Evolutionary conservation across 2,329 filamentous ascomycete genomes (phyloP).

Genomic region (Herpotrichia juniperi): DNA sequence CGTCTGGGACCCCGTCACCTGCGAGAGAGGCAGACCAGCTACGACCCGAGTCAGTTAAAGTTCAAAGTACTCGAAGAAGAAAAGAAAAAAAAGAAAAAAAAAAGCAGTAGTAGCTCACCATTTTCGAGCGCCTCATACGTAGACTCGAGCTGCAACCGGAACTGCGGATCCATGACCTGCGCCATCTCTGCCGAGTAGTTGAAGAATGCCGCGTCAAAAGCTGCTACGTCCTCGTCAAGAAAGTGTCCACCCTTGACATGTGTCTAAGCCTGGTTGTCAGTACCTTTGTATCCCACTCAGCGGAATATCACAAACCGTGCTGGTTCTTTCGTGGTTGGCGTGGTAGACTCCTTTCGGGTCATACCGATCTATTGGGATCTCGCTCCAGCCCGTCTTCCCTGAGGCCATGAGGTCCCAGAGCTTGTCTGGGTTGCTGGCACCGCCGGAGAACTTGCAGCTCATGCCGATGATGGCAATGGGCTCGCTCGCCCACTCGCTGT

Average conservation of each 20-base stretch:
- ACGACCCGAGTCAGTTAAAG: neutral
- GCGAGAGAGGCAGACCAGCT: conserved; percentile 14
- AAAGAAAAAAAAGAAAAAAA: too few relatives aligned
- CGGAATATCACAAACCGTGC: conserved; percentile 1
- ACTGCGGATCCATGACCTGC: conserved; percentile 19
- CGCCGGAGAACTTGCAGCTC: conserved; percentile 43
- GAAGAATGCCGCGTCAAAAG: conserved; percentile 27
- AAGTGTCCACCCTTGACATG: conserved; percentile 17
- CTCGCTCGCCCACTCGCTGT: too few relatives aligned
- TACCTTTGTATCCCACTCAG: neutral
- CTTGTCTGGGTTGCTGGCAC: conserved; percentile 30
- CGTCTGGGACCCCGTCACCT: conserved; percentile 13
- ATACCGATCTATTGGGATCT: conserved; percentile 37
- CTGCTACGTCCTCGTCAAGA: conserved; percentile 14
- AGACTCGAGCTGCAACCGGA: conserved; percentile 18
- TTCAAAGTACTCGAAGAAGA: neutral
- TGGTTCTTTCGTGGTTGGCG: conserved; percentile 8
- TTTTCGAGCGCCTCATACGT: conserved; percentile 20
- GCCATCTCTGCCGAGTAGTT: conserved; percentile 8
- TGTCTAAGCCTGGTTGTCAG: neutral
- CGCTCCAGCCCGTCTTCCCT: conserved; percentile 31
- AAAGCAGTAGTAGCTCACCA: neutral
- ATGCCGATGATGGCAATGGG: conserved; percentile 45
- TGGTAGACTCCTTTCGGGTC: conserved; percentile 27
- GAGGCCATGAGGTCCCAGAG: conserved; percentile 41